Percentiles rank a stretch among this genome's conserved stretches.
phyloP scores from a whole-genome alignment of 1,284 basidiomycete species.

The Mycena sp. region DNA sequence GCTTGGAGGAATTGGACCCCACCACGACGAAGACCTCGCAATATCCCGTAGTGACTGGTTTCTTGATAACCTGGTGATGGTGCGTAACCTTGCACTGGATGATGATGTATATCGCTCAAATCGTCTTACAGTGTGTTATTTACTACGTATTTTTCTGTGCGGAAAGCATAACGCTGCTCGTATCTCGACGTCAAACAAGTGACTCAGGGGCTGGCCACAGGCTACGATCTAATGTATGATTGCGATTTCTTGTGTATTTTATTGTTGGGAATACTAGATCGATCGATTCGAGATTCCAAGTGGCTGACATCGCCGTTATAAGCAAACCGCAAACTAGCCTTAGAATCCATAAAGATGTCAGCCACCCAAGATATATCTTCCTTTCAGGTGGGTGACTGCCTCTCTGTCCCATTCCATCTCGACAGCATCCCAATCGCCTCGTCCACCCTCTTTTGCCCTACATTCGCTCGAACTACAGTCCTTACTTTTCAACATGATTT shows the following conservation, averaged over 20 bases:
- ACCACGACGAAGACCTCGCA: conserved; percentile 30
- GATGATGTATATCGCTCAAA: not conserved
- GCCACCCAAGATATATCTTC: conserved; percentile 8
- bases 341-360: conserved; percentile 10
- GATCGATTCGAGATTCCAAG: not conserved
- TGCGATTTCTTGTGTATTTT: not conserved
- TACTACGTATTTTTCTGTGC: conserved; percentile 17
- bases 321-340: not conserved
- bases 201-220: conserved; percentile 6
- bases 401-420: conserved; percentile 13
- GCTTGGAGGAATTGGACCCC: conserved; percentile 33
- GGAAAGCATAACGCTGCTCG: conserved; percentile 1
- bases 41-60: conserved; percentile 38
- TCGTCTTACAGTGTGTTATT: conserved; percentile 9
- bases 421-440: not conserved
- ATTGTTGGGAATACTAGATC: not conserved
- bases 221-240: conserved; percentile 16
- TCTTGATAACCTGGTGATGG: conserved; percentile 40
- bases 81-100: conserved; percentile 13
- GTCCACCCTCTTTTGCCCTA: conserved; percentile 17
- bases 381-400: not conserved
- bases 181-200: conserved; percentile 3
- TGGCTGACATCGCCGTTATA: conserved; percentile 14
- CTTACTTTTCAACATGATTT: conserved; percentile 21
- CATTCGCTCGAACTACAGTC: conserved; percentile 24